A percentile compares a stretch with the other conserved stretches of the same genome.
phyloP scores from a whole-genome alignment of 1,139 yeast genomes.

The Suhomyces choctaworum region DNA sequence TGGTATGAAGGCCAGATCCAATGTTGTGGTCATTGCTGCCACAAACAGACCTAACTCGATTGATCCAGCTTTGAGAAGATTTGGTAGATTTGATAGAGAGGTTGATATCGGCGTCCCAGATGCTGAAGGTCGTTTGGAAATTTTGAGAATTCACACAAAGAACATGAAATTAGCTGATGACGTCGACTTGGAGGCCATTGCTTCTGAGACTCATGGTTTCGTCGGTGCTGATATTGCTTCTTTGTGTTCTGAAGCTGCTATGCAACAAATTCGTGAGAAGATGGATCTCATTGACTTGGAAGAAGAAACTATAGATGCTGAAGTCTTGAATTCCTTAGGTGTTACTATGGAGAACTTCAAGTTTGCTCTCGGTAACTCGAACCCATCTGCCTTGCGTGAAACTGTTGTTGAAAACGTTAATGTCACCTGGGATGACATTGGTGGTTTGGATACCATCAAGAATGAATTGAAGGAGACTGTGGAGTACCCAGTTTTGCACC shows the following conservation, averaged over 20 bases:
- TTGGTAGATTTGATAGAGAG: slow-evolving; percentile 98
- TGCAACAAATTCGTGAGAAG: slow-evolving; percentile 94
- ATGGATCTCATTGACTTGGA: slow-evolving; percentile 98
- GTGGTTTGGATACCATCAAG: slow-evolving; percentile 94
- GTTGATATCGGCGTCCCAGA: slow-evolving; percentile 99
- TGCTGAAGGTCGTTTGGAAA: slow-evolving; percentile 97
- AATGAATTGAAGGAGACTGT: slow-evolving; percentile 97
- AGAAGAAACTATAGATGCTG: slow-evolving; percentile 97
- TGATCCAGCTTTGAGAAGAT: slow-evolving; percentile 97
- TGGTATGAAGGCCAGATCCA: slow-evolving; percentile 99
- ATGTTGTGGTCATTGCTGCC: slow-evolving; percentile 83
- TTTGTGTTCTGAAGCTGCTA: slow-evolving; percentile 96
- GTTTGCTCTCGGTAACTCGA: slow-evolving; percentile 95
- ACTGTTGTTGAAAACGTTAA: slow-evolving; percentile 98
- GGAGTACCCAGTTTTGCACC: slow-evolving; percentile 97
- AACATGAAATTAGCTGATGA: slow-evolving; percentile 96
- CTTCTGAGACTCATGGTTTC: slow-evolving; percentile 85
- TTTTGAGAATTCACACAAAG: slow-evolving; percentile 81
- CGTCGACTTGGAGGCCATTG: slow-evolving; percentile 90
- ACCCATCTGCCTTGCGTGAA: slow-evolving; percentile 98
- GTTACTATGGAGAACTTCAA: slow-evolving; percentile 99
- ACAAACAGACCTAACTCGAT: slow-evolving; percentile 98
- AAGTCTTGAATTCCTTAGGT: slow-evolving; percentile 91
- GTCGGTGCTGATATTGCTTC: slow-evolving; percentile 89
- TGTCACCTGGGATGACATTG: slow-evolving; percentile 97